Evolutionary conservation across 179 eudicot species (phyloP).

Genomic region (Pouteria campechiana): DNA sequence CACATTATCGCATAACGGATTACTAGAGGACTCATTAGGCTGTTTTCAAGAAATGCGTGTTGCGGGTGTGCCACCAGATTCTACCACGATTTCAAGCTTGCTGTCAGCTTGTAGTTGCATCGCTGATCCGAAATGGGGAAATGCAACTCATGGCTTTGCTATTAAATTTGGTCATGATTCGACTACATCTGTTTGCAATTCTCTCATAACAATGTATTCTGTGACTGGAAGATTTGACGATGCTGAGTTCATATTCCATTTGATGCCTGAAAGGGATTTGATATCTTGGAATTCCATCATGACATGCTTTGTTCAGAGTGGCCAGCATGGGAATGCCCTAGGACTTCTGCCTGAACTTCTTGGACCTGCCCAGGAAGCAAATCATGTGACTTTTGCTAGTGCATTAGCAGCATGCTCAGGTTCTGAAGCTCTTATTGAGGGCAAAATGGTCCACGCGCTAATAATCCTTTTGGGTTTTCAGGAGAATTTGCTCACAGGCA

Average conservation of each 20-base stretch:
- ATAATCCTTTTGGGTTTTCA: constrained; percentile 33
- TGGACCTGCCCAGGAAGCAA: constrained; percentile 8
- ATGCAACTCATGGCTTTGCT: constrained; percentile 53
- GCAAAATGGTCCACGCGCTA: constrained; percentile 46
- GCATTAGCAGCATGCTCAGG: constrained; percentile 56
- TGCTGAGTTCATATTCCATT: constrained; percentile 28
- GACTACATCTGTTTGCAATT: constrained; percentile 41
- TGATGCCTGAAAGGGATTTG: constrained; percentile 46
- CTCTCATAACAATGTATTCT: constrained; percentile 60
- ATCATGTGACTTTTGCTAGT: constrained; percentile 50
- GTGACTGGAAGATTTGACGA: constrained; percentile 36
- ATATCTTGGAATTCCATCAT: constrained; percentile 77
- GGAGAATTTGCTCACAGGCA: constrained; percentile 42
- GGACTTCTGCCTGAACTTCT: constrained; percentile 24
- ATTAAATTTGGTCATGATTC: constrained; percentile 39
- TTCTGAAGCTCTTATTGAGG: constrained; percentile 32
- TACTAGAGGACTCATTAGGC: constrained; percentile 29
- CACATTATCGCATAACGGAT: constrained; percentile 38
- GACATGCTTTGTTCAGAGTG: constrained; percentile 38
- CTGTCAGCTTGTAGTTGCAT: constrained; percentile 31
- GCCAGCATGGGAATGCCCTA: constrained; percentile 31
- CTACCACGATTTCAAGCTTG: constrained; percentile 44
- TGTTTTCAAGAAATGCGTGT: constrained; percentile 48
- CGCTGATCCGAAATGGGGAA: constrained; percentile 35
- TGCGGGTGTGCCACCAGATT: constrained; percentile 31